Conservation (phyloP, 23 red algal species). For the Cyanidium caldarium region DNA sequence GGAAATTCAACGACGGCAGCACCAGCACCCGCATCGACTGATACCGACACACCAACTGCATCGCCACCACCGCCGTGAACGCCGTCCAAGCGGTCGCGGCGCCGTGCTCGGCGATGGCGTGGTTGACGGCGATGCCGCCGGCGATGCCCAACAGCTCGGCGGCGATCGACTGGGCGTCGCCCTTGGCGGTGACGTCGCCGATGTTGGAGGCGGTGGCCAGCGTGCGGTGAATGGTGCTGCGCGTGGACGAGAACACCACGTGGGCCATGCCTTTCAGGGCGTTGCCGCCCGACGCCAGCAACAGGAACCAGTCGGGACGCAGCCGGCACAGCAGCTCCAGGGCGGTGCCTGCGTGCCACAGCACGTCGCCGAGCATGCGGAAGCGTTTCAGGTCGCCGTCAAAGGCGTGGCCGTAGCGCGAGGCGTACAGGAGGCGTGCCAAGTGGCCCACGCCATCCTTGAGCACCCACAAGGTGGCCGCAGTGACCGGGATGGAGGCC, state of each 20-base stretch:
- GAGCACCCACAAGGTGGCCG: not conserved
- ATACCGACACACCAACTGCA: not conserved
- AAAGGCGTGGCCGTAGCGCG: not conserved
- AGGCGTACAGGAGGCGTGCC: not conserved
- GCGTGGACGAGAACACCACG: not conserved
- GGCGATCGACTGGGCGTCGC: not conserved
- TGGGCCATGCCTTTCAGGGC: conserved; percentile 4
- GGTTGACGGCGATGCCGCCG: not conserved
- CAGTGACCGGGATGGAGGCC: no score
- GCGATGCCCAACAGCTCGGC: not conserved
- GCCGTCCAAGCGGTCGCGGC: not conserved
- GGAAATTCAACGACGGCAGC: not conserved
- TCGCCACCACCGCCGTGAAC: not conserved
- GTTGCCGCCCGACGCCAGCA: not conserved
- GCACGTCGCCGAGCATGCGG: not conserved
- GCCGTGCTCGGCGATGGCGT: not conserved
- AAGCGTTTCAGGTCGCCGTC: conserved; percentile 2
- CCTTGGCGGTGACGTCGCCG: not conserved
- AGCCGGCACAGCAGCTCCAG: not conserved
- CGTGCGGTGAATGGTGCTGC: not conserved
- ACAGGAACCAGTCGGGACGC: not conserved
- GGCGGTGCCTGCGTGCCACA: not conserved
- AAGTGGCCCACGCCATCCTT: not conserved
- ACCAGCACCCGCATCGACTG: not conserved
- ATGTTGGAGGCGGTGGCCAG: not conserved